Evolutionary conservation across 306 rosid species (phyloP), one percentile per base, ranked within the genome.

Genomic region (Casuarina equisetifolia): DNA sequence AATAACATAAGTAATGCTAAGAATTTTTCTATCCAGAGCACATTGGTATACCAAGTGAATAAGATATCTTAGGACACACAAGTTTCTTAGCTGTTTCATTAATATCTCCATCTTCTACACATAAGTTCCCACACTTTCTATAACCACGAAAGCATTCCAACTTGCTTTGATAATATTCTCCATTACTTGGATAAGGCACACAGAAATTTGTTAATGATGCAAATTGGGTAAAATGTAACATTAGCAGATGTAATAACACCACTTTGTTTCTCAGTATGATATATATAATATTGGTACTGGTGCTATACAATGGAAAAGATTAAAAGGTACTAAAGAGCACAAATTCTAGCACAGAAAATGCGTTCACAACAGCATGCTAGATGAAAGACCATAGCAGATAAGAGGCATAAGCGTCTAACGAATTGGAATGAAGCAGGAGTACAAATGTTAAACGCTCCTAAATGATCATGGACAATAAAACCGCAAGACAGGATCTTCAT

Each of bases 131-230:
- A 15, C 73, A 89, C 92, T 75, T 81, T 54, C 75, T 87, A 82
- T 89, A 89, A 73, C 98, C 98, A 42, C 68, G 82, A 70, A 76
- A 58, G 69, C 98, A 94, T 64, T 94, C 85, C 84, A 94, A 76
- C 71, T 85, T 80, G 74, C 95, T 97, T 83, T 76, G 74, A 9
- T 68, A 49, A 71, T 97, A 94, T 64, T 70, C 88, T 75, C 97
- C 98, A 78, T 92, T 86, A 82, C 75, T 88, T 32, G 98, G 97
- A 84, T 97, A 94, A 83, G 97, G 92, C 81, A 86, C 90, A 79
- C 97, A 94, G 81, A 46, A 68, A 87, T 88, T 97, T 92, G 95
- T 38, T 73, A 42, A 73, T 20, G 17, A 76, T 75, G 13, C 46
- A 11, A 36, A 70, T 16, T 57, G 61, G 5, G 38, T 48, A 67